phyloP scores from a whole-genome alignment of 208 protist species.

The Wallacemonas sp. region DNA sequence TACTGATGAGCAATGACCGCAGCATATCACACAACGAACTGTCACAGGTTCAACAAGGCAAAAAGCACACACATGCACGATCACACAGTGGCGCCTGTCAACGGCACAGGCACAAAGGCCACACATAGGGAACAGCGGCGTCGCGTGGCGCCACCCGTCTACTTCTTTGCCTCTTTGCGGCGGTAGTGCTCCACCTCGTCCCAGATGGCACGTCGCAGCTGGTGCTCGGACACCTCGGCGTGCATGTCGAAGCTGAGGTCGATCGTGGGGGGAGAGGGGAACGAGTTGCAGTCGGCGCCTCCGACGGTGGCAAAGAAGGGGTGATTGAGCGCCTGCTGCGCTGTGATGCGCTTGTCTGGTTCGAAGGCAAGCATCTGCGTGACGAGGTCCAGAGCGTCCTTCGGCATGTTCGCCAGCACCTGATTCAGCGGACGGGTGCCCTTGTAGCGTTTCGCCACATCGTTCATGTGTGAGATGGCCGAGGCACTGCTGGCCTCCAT shows the following conservation, averaged over 20 bases:
- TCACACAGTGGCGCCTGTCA: too few relatives aligned
- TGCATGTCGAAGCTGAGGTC: conserved; percentile 84
- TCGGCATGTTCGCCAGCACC: conserved; percentile 45
- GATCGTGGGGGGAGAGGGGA: conserved; percentile 36
- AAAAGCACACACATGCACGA: conserved; percentile 10
- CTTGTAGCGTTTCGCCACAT: conserved; percentile 72
- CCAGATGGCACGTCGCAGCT: conserved; percentile 80
- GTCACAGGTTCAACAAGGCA: too few relatives aligned
- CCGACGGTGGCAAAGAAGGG: conserved; percentile 77
- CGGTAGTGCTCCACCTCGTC: conserved; percentile 71
- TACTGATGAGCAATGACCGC: neutral
- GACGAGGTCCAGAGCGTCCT: conserved; percentile 85
- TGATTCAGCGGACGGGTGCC: conserved; percentile 50
- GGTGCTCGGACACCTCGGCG: conserved; percentile 82
- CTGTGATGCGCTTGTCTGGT: conserved; percentile 87
- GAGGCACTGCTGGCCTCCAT: conserved; percentile 44
- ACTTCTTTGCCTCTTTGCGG: conserved; percentile 33
- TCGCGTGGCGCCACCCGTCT: neutral
- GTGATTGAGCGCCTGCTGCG: conserved; percentile 78
- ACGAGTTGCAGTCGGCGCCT: conserved; percentile 30
- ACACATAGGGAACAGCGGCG: too few relatives aligned
- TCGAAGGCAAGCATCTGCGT: conserved; percentile 92
- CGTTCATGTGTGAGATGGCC: conserved; percentile 57
- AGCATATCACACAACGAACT: too few relatives aligned
- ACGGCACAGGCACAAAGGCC: too few relatives aligned